Evolutionary conservation across 345 rosid genomes (phyloP), one percentile per base, ranked within the genome.

Genomic region (Kernera saxatilis): DNA sequence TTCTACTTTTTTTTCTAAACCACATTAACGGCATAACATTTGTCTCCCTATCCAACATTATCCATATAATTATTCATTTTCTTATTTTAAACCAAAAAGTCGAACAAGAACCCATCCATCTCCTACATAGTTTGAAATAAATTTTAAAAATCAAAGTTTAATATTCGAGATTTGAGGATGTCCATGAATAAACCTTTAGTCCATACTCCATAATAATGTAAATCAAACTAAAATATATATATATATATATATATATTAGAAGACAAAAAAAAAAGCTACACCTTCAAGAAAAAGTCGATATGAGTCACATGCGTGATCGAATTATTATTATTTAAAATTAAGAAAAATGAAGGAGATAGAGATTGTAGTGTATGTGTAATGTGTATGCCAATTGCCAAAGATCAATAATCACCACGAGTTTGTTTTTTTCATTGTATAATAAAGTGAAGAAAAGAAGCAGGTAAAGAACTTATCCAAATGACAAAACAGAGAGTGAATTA

Each of bases 381-480:
- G n/a, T n/a, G n/a, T n/a, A n/a, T n/a, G n/a, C n/a, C n/a, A n/a
- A n/a, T n/a, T 55, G 41, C 40, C 26, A 64, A 55, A 18, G 33
- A 64, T 64, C 36, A 64, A 41, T 40, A 27, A 32, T 29, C 14
- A 60, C 48, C 51, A 71, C 37, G 55, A 52, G 54, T 22, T 22
- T n/a, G 32, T 4, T 11, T 7, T 4, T 7, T 57, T 3, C 19
- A 25, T 60, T 46, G 39, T 22, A 15, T 35, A 36, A 22, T 7
- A 39, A 35, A 46, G 52, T 5, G 59, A 72, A 43, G 55, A 21
- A 33, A 54, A 44, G 50, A 64, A 63, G 30, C 8, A 44, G 25
- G 74, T 46, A 1, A 67, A 74, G 78, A 49, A 67, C 70, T 68
- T 75, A 68, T 75, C 79, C 74, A 61, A 36, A 68, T 57, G 54